Base-by-base conservation (phyloP, 139 green algal genomes). In the Micractinium conductrix region DNA sequence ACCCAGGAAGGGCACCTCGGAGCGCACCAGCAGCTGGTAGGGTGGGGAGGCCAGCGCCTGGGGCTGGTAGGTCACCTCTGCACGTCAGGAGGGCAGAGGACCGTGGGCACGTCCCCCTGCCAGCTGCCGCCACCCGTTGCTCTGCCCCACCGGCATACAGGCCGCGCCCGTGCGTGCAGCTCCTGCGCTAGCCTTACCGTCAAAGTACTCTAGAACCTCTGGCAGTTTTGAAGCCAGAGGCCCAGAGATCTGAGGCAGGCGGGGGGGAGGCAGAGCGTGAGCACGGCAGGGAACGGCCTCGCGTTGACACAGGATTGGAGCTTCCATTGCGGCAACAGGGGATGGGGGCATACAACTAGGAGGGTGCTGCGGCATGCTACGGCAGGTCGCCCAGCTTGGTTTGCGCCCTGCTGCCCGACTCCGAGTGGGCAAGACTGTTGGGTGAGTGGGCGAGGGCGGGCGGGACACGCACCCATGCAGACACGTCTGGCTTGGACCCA, bases 401-500 rank as follows among this genome's bases (percentile, higher is more conserved):
- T n/a, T n/a, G n/a, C n/a, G n/a, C n/a, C n/a, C n/a, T n/a, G n/a
- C n/a, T n/a, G n/a, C n/a, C n/a, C n/a, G n/a, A n/a, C n/a, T n/a
- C n/a, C n/a, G n/a, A n/a, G n/a, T n/a, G 53, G 5, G 53, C 8
- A 62, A 22, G 53, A 21, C 53, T 30, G 30, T 7, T 19, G 17
- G 42, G 17, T 38, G 12, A 22, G 48, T 58, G 48, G 48, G 12
- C 48, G 48, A 58, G 12, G 12, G 14, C 48, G 48, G 48, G 14
- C 10, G 42, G 26, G 70, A 78, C 12, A 26, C 30, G 14, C 24
- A 9, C 72, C 76, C 76, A 82, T 0, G 76, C 58, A 0, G 24
- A 24, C 1, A 82, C 76, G 30, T 73, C 58, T 6, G 76, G 76
- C 76, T 82, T 82, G 76, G 58, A 73, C 38, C n/a, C 33, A 2